Conservation (phyloP, 495 filamentous ascomycete species). For the Trichoderma orchidacearum region DNA sequence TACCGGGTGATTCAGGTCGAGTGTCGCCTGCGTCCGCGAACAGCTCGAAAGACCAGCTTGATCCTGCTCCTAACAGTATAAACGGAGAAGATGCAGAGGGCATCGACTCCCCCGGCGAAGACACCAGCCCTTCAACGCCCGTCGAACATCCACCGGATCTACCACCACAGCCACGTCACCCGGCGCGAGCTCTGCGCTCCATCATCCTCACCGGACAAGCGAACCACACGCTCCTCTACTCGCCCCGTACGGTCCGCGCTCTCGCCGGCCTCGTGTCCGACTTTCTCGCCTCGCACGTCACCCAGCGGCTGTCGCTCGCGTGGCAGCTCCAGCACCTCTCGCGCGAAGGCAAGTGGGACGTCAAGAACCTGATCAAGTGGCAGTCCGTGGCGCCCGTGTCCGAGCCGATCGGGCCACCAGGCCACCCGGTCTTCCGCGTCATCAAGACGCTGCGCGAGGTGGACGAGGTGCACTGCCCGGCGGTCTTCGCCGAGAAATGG, state of each 20-base stretch:
- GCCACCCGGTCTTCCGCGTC: conserved; percentile 53
- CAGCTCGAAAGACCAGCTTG: conserved; percentile 11
- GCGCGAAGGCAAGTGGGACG: conserved; percentile 89
- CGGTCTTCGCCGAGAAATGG: conserved; percentile 57
- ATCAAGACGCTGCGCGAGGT: conserved; percentile 83
- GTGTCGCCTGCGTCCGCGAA: conserved; percentile 10
- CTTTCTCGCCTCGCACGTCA: conserved; percentile 63
- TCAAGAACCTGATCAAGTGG: conserved; percentile 95
- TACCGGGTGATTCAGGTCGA: not conserved
- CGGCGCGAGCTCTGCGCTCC: conserved; percentile 47
- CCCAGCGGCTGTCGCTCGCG: conserved; percentile 61
- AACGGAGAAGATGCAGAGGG: conserved; percentile 11
- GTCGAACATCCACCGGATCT: conserved; percentile 18
- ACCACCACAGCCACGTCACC: conserved; percentile 25
- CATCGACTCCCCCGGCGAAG: conserved; percentile 23
- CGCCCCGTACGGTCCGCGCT: conserved; percentile 58
- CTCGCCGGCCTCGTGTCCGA: conserved; percentile 69
- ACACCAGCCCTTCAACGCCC: conserved; percentile 27
- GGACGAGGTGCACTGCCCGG: conserved; percentile 71
- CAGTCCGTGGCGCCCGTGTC: conserved; percentile 64
- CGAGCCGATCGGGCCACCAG: conserved; percentile 40
- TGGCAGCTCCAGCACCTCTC: conserved; percentile 86
- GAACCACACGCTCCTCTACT: conserved; percentile 74
- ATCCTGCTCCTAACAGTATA: conserved; percentile 13
- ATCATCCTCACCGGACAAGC: conserved; percentile 65